phyloP scores from a whole-genome alignment of 257 asterid genomes.

The Vinca minor region DNA sequence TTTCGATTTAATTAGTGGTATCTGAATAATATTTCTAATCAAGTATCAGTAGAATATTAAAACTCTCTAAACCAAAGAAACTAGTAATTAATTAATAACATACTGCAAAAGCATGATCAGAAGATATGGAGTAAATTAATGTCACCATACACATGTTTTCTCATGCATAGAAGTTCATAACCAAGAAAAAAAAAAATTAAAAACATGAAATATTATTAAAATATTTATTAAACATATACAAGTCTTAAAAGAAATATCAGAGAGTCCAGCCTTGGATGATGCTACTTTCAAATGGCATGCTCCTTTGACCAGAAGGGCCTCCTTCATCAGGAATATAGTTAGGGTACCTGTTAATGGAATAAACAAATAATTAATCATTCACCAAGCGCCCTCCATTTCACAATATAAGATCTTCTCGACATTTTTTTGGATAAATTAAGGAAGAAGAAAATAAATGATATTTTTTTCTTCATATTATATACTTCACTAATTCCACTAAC shows the following conservation, averaged over 20 bases:
- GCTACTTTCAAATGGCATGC: conserved; percentile 45
- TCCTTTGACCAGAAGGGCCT: conserved; percentile 50
- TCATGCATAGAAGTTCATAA: not conserved
- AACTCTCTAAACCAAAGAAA: no score
- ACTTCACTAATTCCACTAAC: no score
- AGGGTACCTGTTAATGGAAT: conserved; percentile 37
- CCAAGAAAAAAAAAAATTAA: not conserved
- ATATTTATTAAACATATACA: not conserved
- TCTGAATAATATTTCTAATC: no score
- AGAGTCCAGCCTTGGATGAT: conserved; percentile 67
- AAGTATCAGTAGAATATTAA: no score
- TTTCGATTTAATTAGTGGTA: no score
- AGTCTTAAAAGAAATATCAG: conserved; percentile 15
- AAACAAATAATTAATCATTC: not conserved
- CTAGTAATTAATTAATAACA: no score
- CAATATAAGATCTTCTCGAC: no score
- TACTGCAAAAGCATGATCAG: not conserved
- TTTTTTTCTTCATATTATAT: no score
- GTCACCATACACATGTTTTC: not conserved
- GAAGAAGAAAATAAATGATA: no score
- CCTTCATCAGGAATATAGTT: conserved; percentile 60
- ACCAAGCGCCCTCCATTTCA: no score
- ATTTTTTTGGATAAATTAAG: no score
- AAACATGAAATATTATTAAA: not conserved
- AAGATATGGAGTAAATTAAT: no score